These are phyloP conservation scores for Dioscorea zingiberensis DNA, from an alignment of 106 monocot species.

Conservation along the genomic window DNA sequence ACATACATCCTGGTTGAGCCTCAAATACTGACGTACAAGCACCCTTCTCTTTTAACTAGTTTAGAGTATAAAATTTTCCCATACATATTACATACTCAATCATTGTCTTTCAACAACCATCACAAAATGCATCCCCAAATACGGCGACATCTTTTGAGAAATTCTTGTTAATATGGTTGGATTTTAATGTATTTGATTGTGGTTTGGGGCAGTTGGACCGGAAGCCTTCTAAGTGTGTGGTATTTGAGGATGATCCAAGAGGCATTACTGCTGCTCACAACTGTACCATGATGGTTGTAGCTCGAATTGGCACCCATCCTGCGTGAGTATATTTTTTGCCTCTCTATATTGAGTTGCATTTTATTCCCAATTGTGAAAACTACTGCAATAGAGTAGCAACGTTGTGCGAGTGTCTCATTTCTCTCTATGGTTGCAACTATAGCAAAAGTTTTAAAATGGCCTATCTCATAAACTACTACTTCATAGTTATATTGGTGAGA, in stretches of 20 bases:
- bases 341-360: neutral
- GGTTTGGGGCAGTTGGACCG: slow-evolving; percentile 61
- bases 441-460: neutral
- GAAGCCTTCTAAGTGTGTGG: slow-evolving; percentile 91
- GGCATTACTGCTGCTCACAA: slow-evolving; percentile 96
- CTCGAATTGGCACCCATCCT: slow-evolving; percentile 83
- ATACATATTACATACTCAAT: too few relatives aligned
- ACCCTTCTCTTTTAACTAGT: too few relatives aligned
- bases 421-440: neutral
- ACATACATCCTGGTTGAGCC: too few relatives aligned
- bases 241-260: slow-evolving; percentile 98
- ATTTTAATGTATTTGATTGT: too few relatives aligned
- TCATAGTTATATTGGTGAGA: too few relatives aligned
- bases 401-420: neutral
- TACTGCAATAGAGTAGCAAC: too few relatives aligned
- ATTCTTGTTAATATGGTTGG: too few relatives aligned
- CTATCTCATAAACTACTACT: neutral
- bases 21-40: too few relatives aligned
- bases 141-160: too few relatives aligned
- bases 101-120: too few relatives aligned
- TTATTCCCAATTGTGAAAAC: neutral
- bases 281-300: slow-evolving; percentile 99
- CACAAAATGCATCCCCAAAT: too few relatives aligned
- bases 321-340: slow-evolving; percentile 55
- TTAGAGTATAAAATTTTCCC: too few relatives aligned